Percentiles rank a stretch among this genome's conserved stretches.
Conservation (phyloP, 2,329 filamentous ascomycete species). For the Alternaria incomplexa region DNA sequence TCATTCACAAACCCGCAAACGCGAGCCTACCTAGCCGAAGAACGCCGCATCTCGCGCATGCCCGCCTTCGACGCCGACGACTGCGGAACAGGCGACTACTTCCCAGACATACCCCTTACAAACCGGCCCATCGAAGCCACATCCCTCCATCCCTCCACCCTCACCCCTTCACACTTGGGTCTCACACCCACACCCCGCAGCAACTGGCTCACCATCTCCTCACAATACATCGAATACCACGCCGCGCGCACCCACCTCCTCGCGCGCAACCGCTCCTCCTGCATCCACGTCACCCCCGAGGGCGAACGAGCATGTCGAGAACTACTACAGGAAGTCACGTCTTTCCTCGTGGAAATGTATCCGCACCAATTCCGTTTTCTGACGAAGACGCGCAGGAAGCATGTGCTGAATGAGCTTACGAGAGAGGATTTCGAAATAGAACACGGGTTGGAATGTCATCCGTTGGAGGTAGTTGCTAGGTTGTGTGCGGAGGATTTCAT, state of each 20-base stretch:
- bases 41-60: slow-evolving; percentile 30
- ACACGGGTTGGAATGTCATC: slow-evolving; percentile 45
- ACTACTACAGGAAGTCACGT: slow-evolving; percentile 53
- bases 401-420: slow-evolving; percentile 52
- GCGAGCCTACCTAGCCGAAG: slow-evolving; percentile 24
- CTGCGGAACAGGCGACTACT: slow-evolving; percentile 36
- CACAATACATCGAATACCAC: slow-evolving; percentile 54
- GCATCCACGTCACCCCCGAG: slow-evolving; percentile 54
- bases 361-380: slow-evolving; percentile 50
- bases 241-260: slow-evolving; percentile 52
- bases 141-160: neutral
- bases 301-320: slow-evolving; percentile 56
- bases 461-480: slow-evolving; percentile 58
- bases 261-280: slow-evolving; percentile 45
- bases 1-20: slow-evolving; percentile 9
- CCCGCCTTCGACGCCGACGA: slow-evolving; percentile 39
- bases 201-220: slow-evolving; percentile 59
- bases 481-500: slow-evolving; percentile 61
- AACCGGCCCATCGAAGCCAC: slow-evolving; percentile 9
- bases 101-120: slow-evolving; percentile 29
- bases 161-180: slow-evolving; percentile 41
- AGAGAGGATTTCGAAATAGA: slow-evolving; percentile 53
- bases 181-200: slow-evolving; percentile 53
- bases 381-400: slow-evolving; percentile 10
- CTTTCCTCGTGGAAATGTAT: slow-evolving; percentile 54